Evolutionary conservation across 331 rosid genomes (phyloP).

Genomic region (Acacia concinna): DNA sequence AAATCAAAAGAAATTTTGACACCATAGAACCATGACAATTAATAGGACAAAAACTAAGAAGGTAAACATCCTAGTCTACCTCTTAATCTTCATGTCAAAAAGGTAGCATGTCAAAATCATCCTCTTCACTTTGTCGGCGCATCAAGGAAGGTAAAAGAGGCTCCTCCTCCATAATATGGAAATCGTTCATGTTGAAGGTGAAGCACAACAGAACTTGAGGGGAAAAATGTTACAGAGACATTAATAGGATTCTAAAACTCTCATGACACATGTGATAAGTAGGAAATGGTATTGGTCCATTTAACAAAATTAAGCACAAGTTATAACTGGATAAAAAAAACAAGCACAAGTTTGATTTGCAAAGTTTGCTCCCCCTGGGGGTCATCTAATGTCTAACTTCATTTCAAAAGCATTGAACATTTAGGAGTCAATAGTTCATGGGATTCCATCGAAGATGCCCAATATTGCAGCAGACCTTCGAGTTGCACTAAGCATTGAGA

Average conservation of each 20-base stretch:
- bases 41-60: no score
- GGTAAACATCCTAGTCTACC: background rate
- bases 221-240: conserved; percentile 11
- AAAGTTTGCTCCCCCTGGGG: background rate
- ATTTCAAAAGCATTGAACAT: conserved; percentile 13
- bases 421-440: conserved; percentile 55
- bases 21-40: no score
- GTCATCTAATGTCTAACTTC: conserved; percentile 12
- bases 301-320: background rate
- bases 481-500: conserved; percentile 97
- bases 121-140: background rate
- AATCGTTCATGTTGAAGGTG: background rate
- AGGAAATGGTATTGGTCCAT: background rate
- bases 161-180: background rate
- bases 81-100: conserved; percentile 15
- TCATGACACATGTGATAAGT: background rate
- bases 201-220: conserved; percentile 12
- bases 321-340: background rate
- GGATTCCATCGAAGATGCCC: conserved; percentile 91
- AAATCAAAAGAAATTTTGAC: no score
- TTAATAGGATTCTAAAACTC: conserved; percentile 3
- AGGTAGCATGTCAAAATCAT: conserved; percentile 5
- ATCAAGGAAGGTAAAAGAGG: background rate
- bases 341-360: conserved; percentile 3
- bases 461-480: conserved; percentile 77